These are phyloP conservation scores for Solanum medicagineum DNA, from an alignment of 257 asterid genomes.

Conservation along the genomic window DNA sequence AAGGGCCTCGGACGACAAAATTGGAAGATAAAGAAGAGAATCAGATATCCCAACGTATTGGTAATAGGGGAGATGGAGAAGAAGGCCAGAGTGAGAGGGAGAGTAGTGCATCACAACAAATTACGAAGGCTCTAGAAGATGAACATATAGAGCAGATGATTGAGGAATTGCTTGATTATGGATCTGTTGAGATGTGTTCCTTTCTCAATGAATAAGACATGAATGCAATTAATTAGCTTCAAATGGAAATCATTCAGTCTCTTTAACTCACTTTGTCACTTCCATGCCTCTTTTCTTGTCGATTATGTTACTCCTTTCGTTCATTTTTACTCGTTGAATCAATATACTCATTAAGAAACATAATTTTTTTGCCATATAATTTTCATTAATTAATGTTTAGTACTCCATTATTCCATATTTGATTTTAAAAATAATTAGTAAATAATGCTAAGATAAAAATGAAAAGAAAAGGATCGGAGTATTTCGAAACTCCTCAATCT, in stretches of 20 bases:
- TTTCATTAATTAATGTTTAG: no score
- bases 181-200: constrained; percentile 40
- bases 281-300: no score
- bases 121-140: constrained; percentile 36
- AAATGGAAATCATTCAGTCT: not conserved
- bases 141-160: constrained; percentile 68
- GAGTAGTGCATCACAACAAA: constrained; percentile 2
- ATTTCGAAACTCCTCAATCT: no score
- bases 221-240: not conserved
- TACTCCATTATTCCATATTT: no score
- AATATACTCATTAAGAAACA: no score
- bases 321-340: no score
- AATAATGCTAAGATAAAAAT: no score
- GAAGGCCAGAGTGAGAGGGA: not conserved
- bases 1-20: constrained; percentile 1
- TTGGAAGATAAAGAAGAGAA: not conserved
- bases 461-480: no score
- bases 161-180: constrained; percentile 50
- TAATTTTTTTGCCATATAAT: no score
- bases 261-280: not conserved
- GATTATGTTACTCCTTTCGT: no score
- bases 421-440: no score
- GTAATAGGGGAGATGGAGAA: not conserved
- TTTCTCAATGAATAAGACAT: constrained; percentile 10
- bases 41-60: not conserved